Conservation (phyloP, 192 early-diverging fungal species). For the Umbelopsis vinacea region DNA sequence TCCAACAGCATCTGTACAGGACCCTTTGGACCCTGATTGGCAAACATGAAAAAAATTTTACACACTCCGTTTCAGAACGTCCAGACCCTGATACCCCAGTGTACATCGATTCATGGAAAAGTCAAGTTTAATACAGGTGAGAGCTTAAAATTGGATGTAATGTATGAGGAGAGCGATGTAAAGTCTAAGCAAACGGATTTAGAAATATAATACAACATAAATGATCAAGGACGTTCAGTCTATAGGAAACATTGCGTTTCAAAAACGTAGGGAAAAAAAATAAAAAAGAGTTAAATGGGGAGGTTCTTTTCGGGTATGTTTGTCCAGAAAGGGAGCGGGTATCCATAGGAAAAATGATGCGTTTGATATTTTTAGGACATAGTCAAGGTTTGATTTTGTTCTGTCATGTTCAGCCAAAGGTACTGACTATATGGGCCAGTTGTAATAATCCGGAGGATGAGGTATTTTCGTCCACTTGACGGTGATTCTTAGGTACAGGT, state of each 20-base stretch:
- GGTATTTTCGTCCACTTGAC: conserved; percentile 13
- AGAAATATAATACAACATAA: conserved; percentile 3
- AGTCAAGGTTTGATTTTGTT: neutral
- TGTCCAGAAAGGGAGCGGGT: conserved; percentile 15
- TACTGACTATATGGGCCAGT: conserved; percentile 35
- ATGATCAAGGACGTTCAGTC: neutral
- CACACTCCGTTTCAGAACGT: neutral
- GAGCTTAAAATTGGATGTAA: neutral
- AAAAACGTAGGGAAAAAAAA: neutral
- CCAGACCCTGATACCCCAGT: neutral
- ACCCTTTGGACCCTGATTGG: conserved; percentile 23
- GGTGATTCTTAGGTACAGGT: conserved; percentile 8
- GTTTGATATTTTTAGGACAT: neutral
- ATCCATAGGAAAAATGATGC: neutral
- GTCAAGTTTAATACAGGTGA: neutral
- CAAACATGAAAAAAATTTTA: conserved; percentile 20
- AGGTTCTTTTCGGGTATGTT: conserved; percentile 20
- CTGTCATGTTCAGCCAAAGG: conserved; percentile 26
- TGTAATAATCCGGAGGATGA: conserved; percentile 23
- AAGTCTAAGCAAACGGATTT: neutral
- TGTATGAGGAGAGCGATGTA: neutral
- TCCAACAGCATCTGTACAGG: neutral
- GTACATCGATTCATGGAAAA: neutral
- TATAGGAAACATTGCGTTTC: conserved; percentile 6
- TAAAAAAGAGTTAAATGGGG: neutral